Evolutionary conservation across 192 early-diverging fungal species (phyloP).

Genomic region (Mortierella hygrophila): DNA sequence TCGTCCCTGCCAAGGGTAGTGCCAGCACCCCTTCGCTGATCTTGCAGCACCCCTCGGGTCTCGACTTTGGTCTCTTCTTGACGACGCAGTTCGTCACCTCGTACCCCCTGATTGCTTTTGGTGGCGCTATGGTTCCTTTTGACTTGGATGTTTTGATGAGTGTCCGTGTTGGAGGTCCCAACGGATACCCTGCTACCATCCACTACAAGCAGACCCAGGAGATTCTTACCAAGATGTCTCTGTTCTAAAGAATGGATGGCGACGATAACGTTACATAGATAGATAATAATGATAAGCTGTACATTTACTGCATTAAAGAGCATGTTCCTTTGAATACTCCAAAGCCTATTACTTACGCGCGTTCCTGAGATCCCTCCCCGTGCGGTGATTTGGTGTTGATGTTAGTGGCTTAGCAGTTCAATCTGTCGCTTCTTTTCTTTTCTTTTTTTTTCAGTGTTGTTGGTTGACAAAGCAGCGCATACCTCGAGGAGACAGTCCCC

Average conservation of each 20-base stretch:
- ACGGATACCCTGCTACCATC: constrained; percentile 46
- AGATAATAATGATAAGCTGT: constrained; percentile 10
- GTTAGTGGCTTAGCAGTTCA: not conserved
- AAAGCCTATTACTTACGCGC: not conserved
- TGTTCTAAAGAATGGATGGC: constrained; percentile 13
- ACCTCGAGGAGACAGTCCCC: not conserved
- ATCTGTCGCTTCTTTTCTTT: constrained; percentile 14
- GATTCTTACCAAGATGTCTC: constrained; percentile 39
- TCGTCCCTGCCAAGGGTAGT: constrained; percentile 21
- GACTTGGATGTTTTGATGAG: constrained; percentile 37
- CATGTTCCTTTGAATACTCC: constrained; percentile 2
- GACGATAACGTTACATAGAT: constrained; percentile 8
- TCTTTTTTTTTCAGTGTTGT: constrained; percentile 24
- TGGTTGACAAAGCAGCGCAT: constrained; percentile 15
- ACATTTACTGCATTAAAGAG: not conserved
- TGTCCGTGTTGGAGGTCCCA: constrained; percentile 41
- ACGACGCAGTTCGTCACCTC: constrained; percentile 33
- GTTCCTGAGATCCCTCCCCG: not conserved
- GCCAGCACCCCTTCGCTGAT: constrained; percentile 27
- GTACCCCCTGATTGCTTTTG: constrained; percentile 44
- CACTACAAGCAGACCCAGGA: constrained; percentile 44
- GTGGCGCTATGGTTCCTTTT: constrained; percentile 47
- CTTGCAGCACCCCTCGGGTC: constrained; percentile 39
- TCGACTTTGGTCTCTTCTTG: constrained; percentile 43
- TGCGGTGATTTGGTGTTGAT: not conserved